phyloP scores from a whole-genome alignment of 2,329 filamentous ascomycete genomes.

The Tolypocladium pustulatum region DNA sequence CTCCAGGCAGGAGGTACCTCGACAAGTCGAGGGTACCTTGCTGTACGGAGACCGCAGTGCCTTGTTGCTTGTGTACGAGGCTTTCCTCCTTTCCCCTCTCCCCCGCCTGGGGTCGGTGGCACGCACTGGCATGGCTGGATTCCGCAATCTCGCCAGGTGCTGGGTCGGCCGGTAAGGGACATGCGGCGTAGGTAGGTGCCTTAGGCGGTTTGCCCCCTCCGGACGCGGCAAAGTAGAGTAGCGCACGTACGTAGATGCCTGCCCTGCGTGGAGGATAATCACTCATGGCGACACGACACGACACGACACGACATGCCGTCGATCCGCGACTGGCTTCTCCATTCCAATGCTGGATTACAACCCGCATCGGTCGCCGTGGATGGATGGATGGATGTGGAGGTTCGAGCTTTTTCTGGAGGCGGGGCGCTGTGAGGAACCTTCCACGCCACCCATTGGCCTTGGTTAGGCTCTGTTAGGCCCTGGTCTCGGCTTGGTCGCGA shows the following conservation, averaged over 20 bases:
- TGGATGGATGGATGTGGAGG: no score
- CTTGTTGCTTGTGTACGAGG: background rate
- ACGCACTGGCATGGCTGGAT: background rate
- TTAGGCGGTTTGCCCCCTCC: background rate
- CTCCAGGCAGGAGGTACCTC: background rate
- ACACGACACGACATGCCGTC: background rate
- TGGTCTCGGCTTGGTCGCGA: background rate
- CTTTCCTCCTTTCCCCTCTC: background rate
- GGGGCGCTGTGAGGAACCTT: background rate
- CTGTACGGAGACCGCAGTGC: background rate
- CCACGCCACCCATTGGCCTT: background rate
- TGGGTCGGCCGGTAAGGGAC: background rate
- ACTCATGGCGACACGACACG: background rate
- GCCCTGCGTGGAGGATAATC: background rate
- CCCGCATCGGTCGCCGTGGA: background rate
- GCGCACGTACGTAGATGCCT: background rate
- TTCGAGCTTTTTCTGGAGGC: background rate
- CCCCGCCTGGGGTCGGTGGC: background rate
- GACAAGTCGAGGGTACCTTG: background rate
- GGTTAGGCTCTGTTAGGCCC: background rate
- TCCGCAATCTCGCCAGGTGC: background rate
- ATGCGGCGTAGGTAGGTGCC: no score
- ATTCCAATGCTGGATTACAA: background rate
- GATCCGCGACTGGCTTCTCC: background rate
- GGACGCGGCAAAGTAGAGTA: background rate